Conservation (phyloP, 768 basidiomycete genomes). For the Psilocybe tampanensis region DNA sequence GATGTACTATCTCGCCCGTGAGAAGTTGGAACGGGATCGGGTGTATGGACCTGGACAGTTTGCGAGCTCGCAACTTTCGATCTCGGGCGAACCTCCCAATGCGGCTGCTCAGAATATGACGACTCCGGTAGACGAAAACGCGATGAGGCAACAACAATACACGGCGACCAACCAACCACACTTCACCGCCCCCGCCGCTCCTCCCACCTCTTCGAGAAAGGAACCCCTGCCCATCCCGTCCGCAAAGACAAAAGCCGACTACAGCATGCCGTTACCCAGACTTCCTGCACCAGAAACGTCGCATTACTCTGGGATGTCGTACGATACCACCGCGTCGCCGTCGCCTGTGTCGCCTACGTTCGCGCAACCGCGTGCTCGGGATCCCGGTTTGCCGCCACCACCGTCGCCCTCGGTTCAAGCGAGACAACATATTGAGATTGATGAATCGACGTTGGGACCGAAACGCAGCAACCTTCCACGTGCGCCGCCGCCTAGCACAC, state of each 20-base stretch:
- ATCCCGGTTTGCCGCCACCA: conserved; percentile 56
- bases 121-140: conserved; percentile 26
- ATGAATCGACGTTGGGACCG: conserved; percentile 24
- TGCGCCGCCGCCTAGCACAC: conserved; percentile 77
- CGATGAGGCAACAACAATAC: conserved; percentile 21
- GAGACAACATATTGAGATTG: conserved; percentile 34
- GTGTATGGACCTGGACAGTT: conserved; percentile 95
- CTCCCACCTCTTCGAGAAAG: conserved; percentile 26
- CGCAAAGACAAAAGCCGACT: conserved; percentile 55
- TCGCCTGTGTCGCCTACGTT: conserved; percentile 65
- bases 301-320: conserved; percentile 82
- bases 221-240: conserved; percentile 25
- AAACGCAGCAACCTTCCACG: conserved; percentile 48
- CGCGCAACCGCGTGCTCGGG: conserved; percentile 67
- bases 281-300: conserved; percentile 81
- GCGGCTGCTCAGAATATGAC: conserved; percentile 17
- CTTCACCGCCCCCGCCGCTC: conserved; percentile 23
- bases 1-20: conserved; percentile 94
- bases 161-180: conserved; percentile 25
- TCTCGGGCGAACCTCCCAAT: conserved; percentile 33
- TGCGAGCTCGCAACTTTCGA: conserved; percentile 85
- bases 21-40: conserved; percentile 92
- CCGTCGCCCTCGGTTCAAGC: conserved; percentile 37
- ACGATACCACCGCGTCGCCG: conserved; percentile 59
- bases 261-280: conserved; percentile 81